phyloP scores from a whole-genome alignment of 73 alveolate genomes.

The Paramecium biaurelia region DNA sequence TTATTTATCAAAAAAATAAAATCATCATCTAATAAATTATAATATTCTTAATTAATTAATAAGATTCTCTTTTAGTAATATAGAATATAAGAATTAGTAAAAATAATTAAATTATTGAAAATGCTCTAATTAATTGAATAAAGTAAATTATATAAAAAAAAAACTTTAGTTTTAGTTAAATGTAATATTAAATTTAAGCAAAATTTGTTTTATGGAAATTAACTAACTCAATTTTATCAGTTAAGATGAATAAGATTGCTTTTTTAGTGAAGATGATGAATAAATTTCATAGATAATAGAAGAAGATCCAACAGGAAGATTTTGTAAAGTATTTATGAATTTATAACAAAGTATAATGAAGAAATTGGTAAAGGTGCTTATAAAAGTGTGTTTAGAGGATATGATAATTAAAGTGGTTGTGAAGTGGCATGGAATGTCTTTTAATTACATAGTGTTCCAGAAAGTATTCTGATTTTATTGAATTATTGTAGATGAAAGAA shows the following conservation, averaged over 20 bases:
- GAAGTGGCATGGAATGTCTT: conserved; percentile 84
- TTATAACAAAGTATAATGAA: conserved; percentile 59
- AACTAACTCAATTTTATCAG: neutral
- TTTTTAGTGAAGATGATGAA: neutral
- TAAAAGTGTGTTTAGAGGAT: conserved; percentile 73
- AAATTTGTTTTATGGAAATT: neutral
- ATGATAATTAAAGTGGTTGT: conserved; percentile 78
- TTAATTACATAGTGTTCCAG: conserved; percentile 66
- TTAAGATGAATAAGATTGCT: neutral
- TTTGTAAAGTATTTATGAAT: conserved; percentile 43
- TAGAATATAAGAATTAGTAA: neutral
- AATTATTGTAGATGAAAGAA: conserved; percentile 52
- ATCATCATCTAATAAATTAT: neutral
- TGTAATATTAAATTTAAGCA: neutral
- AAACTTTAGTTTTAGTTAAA: neutral
- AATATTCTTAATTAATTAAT: too few relatives aligned
- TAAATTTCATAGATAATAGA: conserved; percentile 39
- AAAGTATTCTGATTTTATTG: neutral
- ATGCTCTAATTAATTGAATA: neutral
- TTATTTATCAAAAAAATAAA: neutral
- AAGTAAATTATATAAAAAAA: neutral
- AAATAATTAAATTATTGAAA: neutral
- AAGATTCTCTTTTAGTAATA: too few relatives aligned
- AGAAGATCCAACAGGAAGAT: conserved; percentile 63
- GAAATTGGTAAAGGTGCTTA: conserved; percentile 66